Percentiles rank a stretch among this genome's conserved stretches.
phyloP scores from a whole-genome alignment of 2,329 filamentous ascomycete genomes.

The Cercospora brassicicola region DNA sequence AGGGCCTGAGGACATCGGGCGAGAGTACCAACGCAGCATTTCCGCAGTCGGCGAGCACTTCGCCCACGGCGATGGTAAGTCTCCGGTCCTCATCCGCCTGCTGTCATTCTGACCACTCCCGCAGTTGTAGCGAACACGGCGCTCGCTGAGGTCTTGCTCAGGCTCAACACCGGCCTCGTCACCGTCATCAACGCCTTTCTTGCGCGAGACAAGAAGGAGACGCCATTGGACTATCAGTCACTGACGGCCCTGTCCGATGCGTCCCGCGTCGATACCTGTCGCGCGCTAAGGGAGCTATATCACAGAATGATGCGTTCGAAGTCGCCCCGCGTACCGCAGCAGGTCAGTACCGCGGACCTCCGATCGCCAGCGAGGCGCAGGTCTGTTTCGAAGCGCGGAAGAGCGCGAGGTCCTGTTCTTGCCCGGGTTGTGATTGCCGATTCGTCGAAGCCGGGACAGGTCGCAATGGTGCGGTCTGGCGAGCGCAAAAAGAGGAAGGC shows the following conservation, averaged over 20 bases:
- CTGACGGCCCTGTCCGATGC: slow-evolving; percentile 49
- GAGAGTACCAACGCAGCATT: slow-evolving; percentile 45
- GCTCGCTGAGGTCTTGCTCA: slow-evolving; percentile 49
- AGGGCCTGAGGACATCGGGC: slow-evolving; percentile 46
- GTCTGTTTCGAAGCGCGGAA: slow-evolving; percentile 18
- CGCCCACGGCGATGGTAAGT: slow-evolving; percentile 49
- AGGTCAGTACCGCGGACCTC: not conserved
- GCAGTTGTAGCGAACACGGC: slow-evolving; percentile 48
- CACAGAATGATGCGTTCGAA: slow-evolving; percentile 22
- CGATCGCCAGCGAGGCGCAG: not conserved
- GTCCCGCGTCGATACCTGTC: slow-evolving; percentile 48
- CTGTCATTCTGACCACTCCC: slow-evolving; percentile 9
- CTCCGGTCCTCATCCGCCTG: not conserved
- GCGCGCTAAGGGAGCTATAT: slow-evolving; percentile 45
- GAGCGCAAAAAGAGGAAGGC: slow-evolving; percentile 24
- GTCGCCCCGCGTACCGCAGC: not conserved
- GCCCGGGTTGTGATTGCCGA: slow-evolving; percentile 36
- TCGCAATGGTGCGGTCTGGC: slow-evolving; percentile 33
- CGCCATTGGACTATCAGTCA: slow-evolving; percentile 45
- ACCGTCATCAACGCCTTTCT: slow-evolving; percentile 49
- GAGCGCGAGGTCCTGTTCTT: slow-evolving; percentile 28
- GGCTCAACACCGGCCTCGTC: slow-evolving; percentile 50
- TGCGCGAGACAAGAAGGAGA: slow-evolving; percentile 38
- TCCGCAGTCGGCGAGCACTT: slow-evolving; percentile 42
- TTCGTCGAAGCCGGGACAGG: slow-evolving; percentile 31